Evolutionary conservation across 345 rosid species (phyloP).

Genomic region (Iberis pinnata): DNA sequence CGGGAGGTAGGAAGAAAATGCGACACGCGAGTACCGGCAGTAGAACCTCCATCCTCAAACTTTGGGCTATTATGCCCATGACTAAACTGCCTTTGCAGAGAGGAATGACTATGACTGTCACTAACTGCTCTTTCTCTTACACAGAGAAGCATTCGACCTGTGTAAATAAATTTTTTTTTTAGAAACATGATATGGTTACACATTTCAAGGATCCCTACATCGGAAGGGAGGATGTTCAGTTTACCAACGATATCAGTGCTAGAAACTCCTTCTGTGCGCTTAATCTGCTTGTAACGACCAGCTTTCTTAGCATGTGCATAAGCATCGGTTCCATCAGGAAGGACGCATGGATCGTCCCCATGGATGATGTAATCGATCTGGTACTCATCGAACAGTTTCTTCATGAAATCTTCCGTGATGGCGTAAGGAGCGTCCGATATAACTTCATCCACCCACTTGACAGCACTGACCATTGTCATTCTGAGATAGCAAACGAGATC

Average conservation of each 20-base stretch:
- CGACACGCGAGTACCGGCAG: constrained; percentile 41
- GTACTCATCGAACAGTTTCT: constrained; percentile 65
- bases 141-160: constrained; percentile 80
- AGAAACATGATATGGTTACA: not conserved
- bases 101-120: constrained; percentile 32
- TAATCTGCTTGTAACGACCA: constrained; percentile 92
- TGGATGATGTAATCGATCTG: constrained; percentile 85
- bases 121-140: constrained; percentile 35
- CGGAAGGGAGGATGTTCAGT: not conserved
- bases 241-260: constrained; percentile 99
- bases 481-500: constrained; percentile 27
- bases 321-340: constrained; percentile 96
- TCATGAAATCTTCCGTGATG: constrained; percentile 83
- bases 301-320: constrained; percentile 82
- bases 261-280: constrained; percentile 97
- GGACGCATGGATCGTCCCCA: constrained; percentile 95
- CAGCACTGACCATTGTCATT: constrained; percentile 77
- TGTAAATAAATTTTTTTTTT: not conserved
- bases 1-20: constrained; percentile 94
- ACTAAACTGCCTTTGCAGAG: constrained; percentile 34
- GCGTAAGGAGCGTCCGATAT: constrained; percentile 85
- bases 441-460: constrained; percentile 97
- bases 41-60: constrained; percentile 27
- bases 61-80: constrained; percentile 31
- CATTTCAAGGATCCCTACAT: too few species aligned